Evolutionary conservation across 2,329 filamentous ascomycete genomes (phyloP).

Genomic region (Pezicula neosporulosa): DNA sequence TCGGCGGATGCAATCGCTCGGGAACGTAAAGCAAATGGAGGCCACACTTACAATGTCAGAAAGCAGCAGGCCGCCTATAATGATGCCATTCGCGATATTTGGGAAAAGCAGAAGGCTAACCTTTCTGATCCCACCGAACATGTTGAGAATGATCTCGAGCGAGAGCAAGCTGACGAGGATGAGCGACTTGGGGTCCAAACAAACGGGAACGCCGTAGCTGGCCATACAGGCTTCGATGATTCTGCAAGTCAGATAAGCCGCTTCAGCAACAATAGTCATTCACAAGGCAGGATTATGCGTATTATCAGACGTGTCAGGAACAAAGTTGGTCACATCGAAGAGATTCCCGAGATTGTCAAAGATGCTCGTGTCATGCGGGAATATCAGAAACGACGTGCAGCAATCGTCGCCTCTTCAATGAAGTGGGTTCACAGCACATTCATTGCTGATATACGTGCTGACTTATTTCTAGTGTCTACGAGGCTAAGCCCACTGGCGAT

Average conservation of each 20-base stretch:
- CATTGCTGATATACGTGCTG: constrained; percentile 6
- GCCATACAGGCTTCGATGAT: constrained; percentile 65
- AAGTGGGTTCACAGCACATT: constrained; percentile 51
- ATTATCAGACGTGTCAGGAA: constrained; percentile 70
- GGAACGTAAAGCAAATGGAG: constrained; percentile 83
- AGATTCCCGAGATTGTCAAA: constrained; percentile 59
- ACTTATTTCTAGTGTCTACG: constrained; percentile 45
- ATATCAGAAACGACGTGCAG: constrained; percentile 72
- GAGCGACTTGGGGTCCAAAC: constrained; percentile 41
- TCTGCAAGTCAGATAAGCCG: constrained; percentile 76
- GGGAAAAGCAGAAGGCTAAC: constrained; percentile 81
- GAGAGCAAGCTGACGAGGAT: constrained; percentile 47
- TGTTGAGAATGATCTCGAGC: constrained; percentile 49
- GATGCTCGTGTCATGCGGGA: constrained; percentile 85
- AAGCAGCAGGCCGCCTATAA: constrained; percentile 91
- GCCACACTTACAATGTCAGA: constrained; percentile 96
- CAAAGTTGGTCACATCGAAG: constrained; percentile 60
- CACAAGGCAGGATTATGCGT: constrained; percentile 59
- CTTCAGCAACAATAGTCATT: constrained; percentile 63
- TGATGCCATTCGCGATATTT: constrained; percentile 85
- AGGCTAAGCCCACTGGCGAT: constrained; percentile 63
- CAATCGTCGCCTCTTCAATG: constrained; percentile 43
- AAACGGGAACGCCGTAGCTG: constrained; percentile 66
- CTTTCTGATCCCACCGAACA: constrained; percentile 70
- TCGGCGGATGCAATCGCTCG: constrained; percentile 76